Conservation (phyloP, 192 early-diverging fungal species). For the Spinellus fusiger region DNA sequence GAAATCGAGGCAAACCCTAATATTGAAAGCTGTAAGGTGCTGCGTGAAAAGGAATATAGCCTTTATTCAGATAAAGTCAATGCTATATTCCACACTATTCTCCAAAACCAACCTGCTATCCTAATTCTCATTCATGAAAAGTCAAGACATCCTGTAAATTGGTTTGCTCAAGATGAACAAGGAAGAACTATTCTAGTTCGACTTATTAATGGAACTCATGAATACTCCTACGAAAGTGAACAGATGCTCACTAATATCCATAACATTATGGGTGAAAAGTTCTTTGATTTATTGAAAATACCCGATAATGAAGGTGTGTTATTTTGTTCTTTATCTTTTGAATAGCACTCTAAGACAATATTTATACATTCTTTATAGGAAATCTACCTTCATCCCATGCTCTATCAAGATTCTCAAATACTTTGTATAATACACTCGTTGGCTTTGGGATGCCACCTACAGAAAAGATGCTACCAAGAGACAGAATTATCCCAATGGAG, state of each 20-base stretch:
- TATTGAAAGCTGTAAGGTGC: constrained; percentile 17
- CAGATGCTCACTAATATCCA: constrained; percentile 6
- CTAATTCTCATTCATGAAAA: constrained; percentile 7
- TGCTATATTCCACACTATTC: constrained; percentile 33
- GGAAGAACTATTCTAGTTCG: constrained; percentile 7
- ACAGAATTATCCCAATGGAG: constrained; percentile 13
- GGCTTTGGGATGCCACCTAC: neutral
- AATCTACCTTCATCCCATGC: neutral
- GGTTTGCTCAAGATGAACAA: constrained; percentile 10
- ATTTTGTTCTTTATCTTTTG: neutral
- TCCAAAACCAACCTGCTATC: constrained; percentile 3
- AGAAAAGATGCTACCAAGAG: constrained; percentile 24
- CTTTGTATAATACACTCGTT: neutral
- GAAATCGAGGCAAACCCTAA: constrained; percentile 33
- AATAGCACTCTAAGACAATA: neutral
- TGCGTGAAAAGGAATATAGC: neutral
- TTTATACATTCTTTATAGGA: neutral
- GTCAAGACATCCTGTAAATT: constrained; percentile 1
- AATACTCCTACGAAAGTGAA: constrained; percentile 14
- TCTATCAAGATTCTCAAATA: neutral
- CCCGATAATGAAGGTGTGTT: neutral
- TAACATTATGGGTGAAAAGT: neutral
- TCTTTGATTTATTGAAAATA: neutral
- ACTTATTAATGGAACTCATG: neutral
- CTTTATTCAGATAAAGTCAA: constrained; percentile 23